Evolutionary conservation across 768 basidiomycete genomes (phyloP).

Genomic region (Trametes cingulata): DNA sequence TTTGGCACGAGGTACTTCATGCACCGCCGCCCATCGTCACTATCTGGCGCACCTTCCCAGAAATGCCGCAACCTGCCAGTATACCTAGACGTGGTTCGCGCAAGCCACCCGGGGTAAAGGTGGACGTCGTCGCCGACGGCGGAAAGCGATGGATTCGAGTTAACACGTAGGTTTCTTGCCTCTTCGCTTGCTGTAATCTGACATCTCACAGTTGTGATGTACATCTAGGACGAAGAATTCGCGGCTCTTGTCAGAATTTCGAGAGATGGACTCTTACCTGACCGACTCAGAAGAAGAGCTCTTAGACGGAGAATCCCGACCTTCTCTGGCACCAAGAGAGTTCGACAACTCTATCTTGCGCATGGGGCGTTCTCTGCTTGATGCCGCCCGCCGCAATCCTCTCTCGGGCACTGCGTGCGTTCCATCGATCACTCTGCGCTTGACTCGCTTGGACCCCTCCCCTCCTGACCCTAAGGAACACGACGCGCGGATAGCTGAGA

Average conservation of each 20-base stretch:
- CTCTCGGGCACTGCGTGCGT: slow-evolving; percentile 36
- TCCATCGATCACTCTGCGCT: slow-evolving; percentile 58
- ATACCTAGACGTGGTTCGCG: slow-evolving; percentile 21
- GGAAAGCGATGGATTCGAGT: slow-evolving; percentile 81
- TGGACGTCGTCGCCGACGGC: slow-evolving; percentile 78
- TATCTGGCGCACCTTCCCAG: slow-evolving; percentile 56
- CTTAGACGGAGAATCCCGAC: slow-evolving; percentile 25
- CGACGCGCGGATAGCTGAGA: slow-evolving; percentile 62
- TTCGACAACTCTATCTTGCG: slow-evolving; percentile 74
- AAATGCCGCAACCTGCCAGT: slow-evolving; percentile 21
- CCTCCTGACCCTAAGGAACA: slow-evolving; percentile 30
- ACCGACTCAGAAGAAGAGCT: slow-evolving; percentile 57
- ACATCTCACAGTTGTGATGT: neutral
- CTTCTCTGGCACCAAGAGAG: slow-evolving; percentile 48
- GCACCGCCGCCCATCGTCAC: slow-evolving; percentile 58
- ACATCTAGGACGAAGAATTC: slow-evolving; percentile 67
- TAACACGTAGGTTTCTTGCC: slow-evolving; percentile 67
- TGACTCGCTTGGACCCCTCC: slow-evolving; percentile 66
- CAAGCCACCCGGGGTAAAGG: slow-evolving; percentile 53
- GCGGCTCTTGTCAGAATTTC: slow-evolving; percentile 76
- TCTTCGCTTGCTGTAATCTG: neutral
- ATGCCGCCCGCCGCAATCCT: slow-evolving; percentile 61
- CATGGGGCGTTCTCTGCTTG: slow-evolving; percentile 67
- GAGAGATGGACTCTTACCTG: slow-evolving; percentile 81
- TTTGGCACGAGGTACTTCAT: slow-evolving; percentile 76